Evolutionary conservation across 139 green algal genomes (phyloP).

Genomic region (Tetradesmus lagerheimii): DNA sequence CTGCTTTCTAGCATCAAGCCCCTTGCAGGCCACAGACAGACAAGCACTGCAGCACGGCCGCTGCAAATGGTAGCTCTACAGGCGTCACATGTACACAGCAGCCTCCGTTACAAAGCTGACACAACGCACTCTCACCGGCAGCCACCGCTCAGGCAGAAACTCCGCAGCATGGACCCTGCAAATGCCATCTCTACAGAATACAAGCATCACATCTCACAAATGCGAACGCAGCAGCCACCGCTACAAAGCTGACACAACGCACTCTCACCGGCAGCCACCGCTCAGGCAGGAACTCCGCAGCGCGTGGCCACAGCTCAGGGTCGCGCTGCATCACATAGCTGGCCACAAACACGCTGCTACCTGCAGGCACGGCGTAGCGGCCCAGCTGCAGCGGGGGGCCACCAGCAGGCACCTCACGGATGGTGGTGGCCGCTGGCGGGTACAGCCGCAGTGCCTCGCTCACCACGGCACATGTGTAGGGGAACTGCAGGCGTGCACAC

Average conservation of each 20-base stretch:
- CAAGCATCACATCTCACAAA: no score
- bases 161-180: no score
- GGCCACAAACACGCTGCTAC: constrained; percentile 15
- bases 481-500: constrained; percentile 28
- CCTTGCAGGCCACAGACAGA: no score
- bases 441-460: constrained; percentile 64
- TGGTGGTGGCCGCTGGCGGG: constrained; percentile 51
- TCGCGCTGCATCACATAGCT: constrained; percentile 54
- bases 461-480: constrained; percentile 61
- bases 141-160: constrained; percentile 55
- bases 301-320: constrained; percentile 47
- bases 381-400: constrained; percentile 23
- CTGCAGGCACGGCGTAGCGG: background rate
- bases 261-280: constrained; percentile 46
- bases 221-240: no score
- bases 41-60: no score
- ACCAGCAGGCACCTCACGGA: constrained; percentile 4
- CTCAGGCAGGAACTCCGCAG: constrained; percentile 52
- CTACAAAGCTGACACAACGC: no score
- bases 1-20: no score
- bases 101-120: no score
- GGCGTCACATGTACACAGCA: no score
- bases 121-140: constrained; percentile 13
- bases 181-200: no score
- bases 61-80: no score